A percentile compares a stretch with the other conserved stretches of the same genome.
Conservation (phyloP, 345 rosid genomes). For the Linum tenue region DNA sequence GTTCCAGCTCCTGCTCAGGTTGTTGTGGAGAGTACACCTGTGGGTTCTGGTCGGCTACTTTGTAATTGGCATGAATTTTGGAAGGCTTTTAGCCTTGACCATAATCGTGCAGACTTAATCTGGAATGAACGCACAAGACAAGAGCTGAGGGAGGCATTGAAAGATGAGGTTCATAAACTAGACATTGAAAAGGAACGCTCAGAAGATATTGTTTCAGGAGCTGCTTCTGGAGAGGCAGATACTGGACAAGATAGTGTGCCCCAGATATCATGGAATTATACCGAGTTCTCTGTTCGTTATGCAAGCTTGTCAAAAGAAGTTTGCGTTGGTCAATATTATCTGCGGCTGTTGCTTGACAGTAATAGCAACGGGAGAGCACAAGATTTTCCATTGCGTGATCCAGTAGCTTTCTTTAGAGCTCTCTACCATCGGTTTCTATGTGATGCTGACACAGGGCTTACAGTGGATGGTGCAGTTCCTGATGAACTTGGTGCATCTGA, state of each 20-base stretch:
- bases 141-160: conserved; percentile 92
- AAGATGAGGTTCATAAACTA: conserved; percentile 91
- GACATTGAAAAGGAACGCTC: conserved; percentile 97
- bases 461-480: conserved; percentile 85
- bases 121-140: conserved; percentile 99
- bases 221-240: conserved; percentile 41
- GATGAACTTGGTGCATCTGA: conserved; percentile 95
- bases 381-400: conserved; percentile 95
- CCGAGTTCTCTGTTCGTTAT: conserved; percentile 85
- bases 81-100: conserved; percentile 98
- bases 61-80: conserved; percentile 96
- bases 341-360: conserved; percentile 94
- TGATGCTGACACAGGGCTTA: conserved; percentile 97
- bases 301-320: conserved; percentile 96
- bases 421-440: conserved; percentile 95
- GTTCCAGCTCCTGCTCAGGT: conserved; percentile 98
- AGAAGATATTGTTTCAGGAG: conserved; percentile 86
- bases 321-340: conserved; percentile 96
- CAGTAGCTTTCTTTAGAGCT: conserved; percentile 93
- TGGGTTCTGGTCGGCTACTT: conserved; percentile 89
- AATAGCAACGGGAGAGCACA: conserved; percentile 84
- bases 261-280: conserved; percentile 94
- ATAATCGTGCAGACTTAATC: conserved; percentile 96
- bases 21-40: conserved; percentile 81
- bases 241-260: conserved; percentile 70